Conservation (phyloP, 2,329 filamentous ascomycete genomes). For the Triangularia setosa region DNA sequence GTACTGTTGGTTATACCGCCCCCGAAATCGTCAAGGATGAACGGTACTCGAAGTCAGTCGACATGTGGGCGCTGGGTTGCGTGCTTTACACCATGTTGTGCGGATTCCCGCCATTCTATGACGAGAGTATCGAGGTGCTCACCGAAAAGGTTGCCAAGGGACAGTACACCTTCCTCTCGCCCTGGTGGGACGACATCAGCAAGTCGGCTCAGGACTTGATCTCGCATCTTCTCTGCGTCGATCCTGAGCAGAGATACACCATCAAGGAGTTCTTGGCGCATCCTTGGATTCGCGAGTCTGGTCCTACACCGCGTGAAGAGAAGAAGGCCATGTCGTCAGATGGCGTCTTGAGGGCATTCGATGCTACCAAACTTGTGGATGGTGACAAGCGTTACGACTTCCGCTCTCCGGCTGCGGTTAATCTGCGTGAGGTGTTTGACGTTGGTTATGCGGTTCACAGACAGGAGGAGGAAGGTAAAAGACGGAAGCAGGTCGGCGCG, state of each 20-base stretch:
- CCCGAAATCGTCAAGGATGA: conserved; percentile 99
- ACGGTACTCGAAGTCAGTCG: conserved; percentile 95
- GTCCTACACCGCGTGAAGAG: conserved; percentile 55
- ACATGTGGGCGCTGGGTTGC: conserved; percentile 98
- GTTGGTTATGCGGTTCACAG: conserved; percentile 97
- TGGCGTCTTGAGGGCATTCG: conserved; percentile 51
- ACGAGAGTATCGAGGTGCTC: conserved; percentile 93
- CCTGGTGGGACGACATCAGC: conserved; percentile 99
- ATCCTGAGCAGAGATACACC: conserved; percentile 90
- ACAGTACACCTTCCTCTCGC: conserved; percentile 95
- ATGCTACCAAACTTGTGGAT: conserved; percentile 50
- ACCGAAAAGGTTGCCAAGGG: conserved; percentile 97
- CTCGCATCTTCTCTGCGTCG: conserved; percentile 86
- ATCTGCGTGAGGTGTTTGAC: conserved; percentile 94
- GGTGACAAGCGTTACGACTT: conserved; percentile 78
- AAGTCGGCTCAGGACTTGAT: conserved; percentile 92
- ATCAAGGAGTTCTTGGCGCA: conserved; percentile 92
- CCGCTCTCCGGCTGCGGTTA: conserved; percentile 90
- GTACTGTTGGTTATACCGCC: conserved; percentile 95
- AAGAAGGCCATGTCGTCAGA: conserved; percentile 46
- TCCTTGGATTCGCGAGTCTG: conserved; percentile 79
- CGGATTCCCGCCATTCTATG: conserved; percentile 97
- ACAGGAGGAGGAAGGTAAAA: conserved; percentile 93
- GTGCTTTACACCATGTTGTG: conserved; percentile 96
- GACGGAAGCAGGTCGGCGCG: conserved; percentile 75